Conservation (phyloP, 768 basidiomycete species). For the Psilocybe sp. region DNA sequence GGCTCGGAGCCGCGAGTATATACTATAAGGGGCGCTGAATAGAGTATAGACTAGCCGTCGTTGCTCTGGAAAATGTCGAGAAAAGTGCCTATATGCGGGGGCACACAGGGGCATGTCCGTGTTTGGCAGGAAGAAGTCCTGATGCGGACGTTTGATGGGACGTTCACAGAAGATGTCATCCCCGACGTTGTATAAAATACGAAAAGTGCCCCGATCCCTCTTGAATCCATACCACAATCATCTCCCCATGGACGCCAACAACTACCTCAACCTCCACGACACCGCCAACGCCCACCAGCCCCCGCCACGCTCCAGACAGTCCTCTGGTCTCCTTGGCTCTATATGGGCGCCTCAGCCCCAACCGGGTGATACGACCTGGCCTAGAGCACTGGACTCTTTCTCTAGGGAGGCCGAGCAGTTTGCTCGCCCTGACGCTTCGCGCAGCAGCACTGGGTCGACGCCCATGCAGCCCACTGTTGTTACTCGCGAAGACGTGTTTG, state of each 20-base stretch:
- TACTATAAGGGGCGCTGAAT: no score
- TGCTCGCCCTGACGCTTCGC: conserved; percentile 13
- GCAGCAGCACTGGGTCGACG: conserved; percentile 19
- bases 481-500: conserved; percentile 66
- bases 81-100: conserved; percentile 6
- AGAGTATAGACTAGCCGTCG: no score
- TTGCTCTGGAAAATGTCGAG: conserved; percentile 28
- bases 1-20: no score
- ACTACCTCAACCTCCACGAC: conserved; percentile 36
- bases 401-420: conserved; percentile 48
- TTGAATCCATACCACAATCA: conserved; percentile 45
- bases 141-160: conserved; percentile 29
- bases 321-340: conserved; percentile 46
- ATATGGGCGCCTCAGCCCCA: conserved; percentile 87
- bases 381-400: conserved; percentile 61
- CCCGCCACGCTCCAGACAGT: conserved; percentile 35
- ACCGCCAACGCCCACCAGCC: conserved; percentile 32
- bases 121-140: conserved; percentile 31
- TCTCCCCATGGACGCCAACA: conserved; percentile 30
- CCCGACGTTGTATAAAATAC: conserved; percentile 32
- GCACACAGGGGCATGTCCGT: conserved; percentile 17
- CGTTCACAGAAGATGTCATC: conserved; percentile 31
- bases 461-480: conserved; percentile 23
- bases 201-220: conserved; percentile 23
- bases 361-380: conserved; percentile 65